Base-by-base conservation (phyloP, 2,329 filamentous ascomycete genomes). In the Aureobasidium sp. region DNA sequence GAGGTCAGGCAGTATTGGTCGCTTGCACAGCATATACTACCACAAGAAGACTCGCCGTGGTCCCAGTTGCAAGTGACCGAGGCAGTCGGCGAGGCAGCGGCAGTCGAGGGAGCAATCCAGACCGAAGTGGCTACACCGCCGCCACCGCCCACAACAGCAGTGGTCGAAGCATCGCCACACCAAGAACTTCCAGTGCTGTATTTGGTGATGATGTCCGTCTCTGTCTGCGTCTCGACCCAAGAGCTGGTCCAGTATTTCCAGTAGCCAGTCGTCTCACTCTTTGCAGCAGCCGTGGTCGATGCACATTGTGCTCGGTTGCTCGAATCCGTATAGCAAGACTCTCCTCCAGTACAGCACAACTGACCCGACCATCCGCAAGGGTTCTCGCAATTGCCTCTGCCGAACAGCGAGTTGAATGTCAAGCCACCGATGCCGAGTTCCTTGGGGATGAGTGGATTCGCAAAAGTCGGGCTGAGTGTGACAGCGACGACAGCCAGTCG, bases 1-100 rank as follows among this genome's bases (percentile, higher is more conserved):
- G 73, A 64, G 61, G 72, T 76, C 57, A 79, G 80, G 71, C 89
- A 92, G 68, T 84, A 87, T 72, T 89, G 86, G 74, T 81, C 83
- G 62, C 76, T 81, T 25, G 83, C 82, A 72, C 88, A 93, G 78
- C 88, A 92, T 61, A 86, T 85, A 57, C 70, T 70, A 33, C 87
- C 87, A 69, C 88, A 92, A 3, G 82, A 78, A 8, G 79, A 79
- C 72, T 89, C 71, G 62, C 70, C 70, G 17, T 77, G 65, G 2
- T 76, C 73, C 50, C 73, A 72, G 53, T 77, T 75, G 72, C 83
- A 85, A 57, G 70, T 68, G 8, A 67, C 60, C 43, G 64, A 13
- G 61, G 65, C 61, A 68, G 57, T 68, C 62, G 62, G 69, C 47
- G 67, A 66, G 61, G 60, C 43, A 64, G 63, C 53, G 40, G 54